Percentiles rank a stretch among this genome's conserved stretches.
These are phyloP conservation scores for Cryptosporidium parvum DNA, from an alignment of 169 alveolate species.

Conservation along the genomic window DNA sequence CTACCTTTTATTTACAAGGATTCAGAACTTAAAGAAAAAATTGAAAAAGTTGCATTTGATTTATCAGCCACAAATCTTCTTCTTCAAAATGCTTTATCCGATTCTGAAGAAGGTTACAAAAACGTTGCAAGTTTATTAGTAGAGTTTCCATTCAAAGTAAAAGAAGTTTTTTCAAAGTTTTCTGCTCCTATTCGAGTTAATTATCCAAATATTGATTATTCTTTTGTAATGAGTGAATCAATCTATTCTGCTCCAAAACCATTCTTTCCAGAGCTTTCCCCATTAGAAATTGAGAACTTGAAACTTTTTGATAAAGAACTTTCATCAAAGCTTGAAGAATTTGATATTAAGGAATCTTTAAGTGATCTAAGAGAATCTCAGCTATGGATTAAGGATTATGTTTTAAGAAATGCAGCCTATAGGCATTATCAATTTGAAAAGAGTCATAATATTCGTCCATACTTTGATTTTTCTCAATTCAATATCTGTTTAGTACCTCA, in stretches of 20 bases:
- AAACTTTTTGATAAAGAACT: constrained; percentile 3
- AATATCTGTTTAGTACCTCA: constrained; percentile 13
- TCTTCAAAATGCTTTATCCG: constrained; percentile 8
- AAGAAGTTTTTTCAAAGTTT: constrained; percentile 27
- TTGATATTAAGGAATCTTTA: constrained; percentile 22
- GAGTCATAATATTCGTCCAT: constrained; percentile 10
- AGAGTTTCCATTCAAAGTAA: constrained; percentile 45
- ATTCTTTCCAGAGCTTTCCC: constrained; percentile 39
- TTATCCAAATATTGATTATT: constrained; percentile 54
- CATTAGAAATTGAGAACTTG: not conserved
- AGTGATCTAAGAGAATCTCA: constrained; percentile 52
- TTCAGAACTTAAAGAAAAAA: constrained; percentile 2
- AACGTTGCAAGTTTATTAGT: constrained; percentile 21
- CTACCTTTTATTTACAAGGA: constrained; percentile 35
- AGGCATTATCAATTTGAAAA: constrained; percentile 50
- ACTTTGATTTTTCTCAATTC: constrained; percentile 57
- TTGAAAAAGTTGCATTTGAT: constrained; percentile 11
- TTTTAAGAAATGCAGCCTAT: constrained; percentile 38
- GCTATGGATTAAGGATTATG: constrained; percentile 66
- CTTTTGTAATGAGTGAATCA: constrained; percentile 20
- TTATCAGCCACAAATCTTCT: constrained; percentile 3
- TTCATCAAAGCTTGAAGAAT: constrained; percentile 7
- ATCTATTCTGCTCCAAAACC: constrained; percentile 42
- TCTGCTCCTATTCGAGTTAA: constrained; percentile 17
- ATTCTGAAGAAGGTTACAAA: constrained; percentile 36